Percentiles rank a stretch among this genome's conserved stretches.
These are phyloP conservation scores for Viola odorata DNA, from an alignment of 345 rosid species.

Conservation along the genomic window DNA sequence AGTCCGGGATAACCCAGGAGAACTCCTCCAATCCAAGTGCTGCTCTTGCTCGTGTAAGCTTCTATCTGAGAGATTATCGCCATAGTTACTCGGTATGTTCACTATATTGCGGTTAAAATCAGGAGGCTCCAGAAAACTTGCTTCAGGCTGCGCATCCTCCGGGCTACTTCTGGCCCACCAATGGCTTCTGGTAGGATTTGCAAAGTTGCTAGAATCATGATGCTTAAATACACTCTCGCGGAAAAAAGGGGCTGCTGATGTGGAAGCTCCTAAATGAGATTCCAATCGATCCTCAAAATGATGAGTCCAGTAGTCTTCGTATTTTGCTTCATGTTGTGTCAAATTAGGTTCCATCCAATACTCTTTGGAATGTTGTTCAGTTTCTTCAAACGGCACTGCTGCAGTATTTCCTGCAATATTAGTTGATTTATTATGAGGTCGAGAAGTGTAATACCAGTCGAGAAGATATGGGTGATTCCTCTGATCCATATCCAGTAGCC, in stretches of 20 bases:
- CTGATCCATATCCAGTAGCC: conserved; percentile 65
- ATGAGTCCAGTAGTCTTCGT: conserved; percentile 31
- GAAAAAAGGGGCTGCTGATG: conserved; percentile 60
- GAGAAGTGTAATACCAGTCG: conserved; percentile 78
- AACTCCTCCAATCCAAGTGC: conserved; percentile 33
- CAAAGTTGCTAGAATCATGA: conserved; percentile 35
- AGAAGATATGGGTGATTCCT: conserved; percentile 78
- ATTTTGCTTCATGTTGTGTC: conserved; percentile 24
- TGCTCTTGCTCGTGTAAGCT: conserved; percentile 47
- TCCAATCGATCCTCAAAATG: conserved; percentile 30
- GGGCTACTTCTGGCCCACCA: conserved; percentile 81
- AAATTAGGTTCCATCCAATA: conserved; percentile 44
- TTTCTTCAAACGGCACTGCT: conserved; percentile 14
- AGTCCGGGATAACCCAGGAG: conserved; percentile 34
- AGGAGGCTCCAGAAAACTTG: conserved; percentile 68
- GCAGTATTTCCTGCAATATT: conserved; percentile 20
- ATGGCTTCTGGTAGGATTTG: conserved; percentile 34
- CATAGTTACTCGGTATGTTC: conserved; percentile 12
- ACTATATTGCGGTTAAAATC: conserved; percentile 39
- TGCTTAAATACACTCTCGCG: conserved; percentile 61
- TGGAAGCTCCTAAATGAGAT: conserved; percentile 60
- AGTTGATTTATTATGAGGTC: conserved; percentile 28
- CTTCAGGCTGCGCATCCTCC: conserved; percentile 18
- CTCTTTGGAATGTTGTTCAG: conserved; percentile 35
- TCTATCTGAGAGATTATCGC: conserved; percentile 37